Conservation (phyloP, 192 early-diverging fungal species). For the Dimargaris cristalligena region DNA sequence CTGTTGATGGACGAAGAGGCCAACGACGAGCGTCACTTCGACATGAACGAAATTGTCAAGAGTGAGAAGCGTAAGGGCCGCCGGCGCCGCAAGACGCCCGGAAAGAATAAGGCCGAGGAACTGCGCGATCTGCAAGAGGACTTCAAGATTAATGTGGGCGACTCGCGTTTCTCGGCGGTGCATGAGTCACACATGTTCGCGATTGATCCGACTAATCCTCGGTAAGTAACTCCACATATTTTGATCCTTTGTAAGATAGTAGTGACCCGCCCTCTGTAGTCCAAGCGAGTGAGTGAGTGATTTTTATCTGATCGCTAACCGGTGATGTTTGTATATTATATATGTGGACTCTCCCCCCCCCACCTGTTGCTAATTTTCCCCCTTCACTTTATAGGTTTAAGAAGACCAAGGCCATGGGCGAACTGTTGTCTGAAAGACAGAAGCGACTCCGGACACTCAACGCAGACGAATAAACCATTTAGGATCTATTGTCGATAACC, state of each 20-base stretch:
- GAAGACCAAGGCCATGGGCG: constrained; percentile 64
- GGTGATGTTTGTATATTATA: not conserved
- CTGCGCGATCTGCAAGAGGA: constrained; percentile 46
- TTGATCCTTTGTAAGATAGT: not conserved
- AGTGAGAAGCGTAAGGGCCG: constrained; percentile 53
- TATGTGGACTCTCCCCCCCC: not conserved
- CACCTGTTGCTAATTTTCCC: not conserved
- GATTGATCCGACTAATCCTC: constrained; percentile 88
- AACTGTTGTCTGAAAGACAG: constrained; percentile 41
- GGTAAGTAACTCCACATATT: constrained; percentile 22
- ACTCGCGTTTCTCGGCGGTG: constrained; percentile 71
- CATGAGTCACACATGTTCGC: constrained; percentile 75
- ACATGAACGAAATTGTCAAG: constrained; percentile 73
- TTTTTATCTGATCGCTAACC: not conserved
- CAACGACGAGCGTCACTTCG: constrained; percentile 57
- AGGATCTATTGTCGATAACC: too few relatives aligned
- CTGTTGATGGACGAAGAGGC: constrained; percentile 46
- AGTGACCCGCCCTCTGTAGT: too few relatives aligned
- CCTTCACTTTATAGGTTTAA: constrained; percentile 32
- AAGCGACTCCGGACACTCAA: too few relatives aligned
- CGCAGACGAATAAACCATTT: too few relatives aligned
- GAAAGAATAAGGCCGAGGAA: constrained; percentile 25
- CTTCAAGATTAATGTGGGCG: constrained; percentile 71
- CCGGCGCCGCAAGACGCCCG: constrained; percentile 14
- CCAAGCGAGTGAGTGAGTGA: not conserved